Evolutionary conservation across 2,329 filamentous ascomycete genomes (phyloP), one percentile per base, ranked within the genome.

Genomic region (Anisogramma anomala): DNA sequence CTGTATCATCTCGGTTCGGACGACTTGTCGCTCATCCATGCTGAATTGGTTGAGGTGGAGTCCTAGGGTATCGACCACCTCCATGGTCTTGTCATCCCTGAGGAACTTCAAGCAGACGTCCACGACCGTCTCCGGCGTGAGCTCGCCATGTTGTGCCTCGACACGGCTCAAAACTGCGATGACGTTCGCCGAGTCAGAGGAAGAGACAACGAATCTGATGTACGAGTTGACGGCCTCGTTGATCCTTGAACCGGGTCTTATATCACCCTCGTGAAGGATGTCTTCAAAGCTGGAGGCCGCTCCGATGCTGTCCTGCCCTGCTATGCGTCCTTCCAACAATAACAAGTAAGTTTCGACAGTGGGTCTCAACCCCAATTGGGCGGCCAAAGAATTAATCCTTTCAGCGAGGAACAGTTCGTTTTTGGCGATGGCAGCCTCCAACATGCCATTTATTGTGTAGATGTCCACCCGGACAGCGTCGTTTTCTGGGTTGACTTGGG

Each of bases 51-150:
- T 76, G 4, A 77, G 73, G 50, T 91, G 79, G 4, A 81, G 71
- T 18, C 87, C 85, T 13, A 96, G 71, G 0, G 93, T 72, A 55
- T 94, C 85, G 47, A 86, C 81, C 4, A 86, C 78, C 47, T 93
- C 86, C 48, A 79, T 77, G 32, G 79, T 71, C 55, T 94, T 84
- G 52, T 85, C 82, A 30, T 82, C 77, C 46, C 75, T 71, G 9
- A 95, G 69, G 50, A 94, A 82, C 31, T 82, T 67, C 33, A 79
- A 67, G 45, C 79, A 82, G n/a, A 95, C 67, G 0, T 75, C 71
- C 6, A 79, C 76, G 1, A 91, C 74, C 0, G 87, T 93, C 32
- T 79, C 71, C 0, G 87, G 76, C 26, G 84, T 80, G 11, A 95
- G 69, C 1, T 71, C 72, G 6, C 77, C 74, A 41, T 78, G 70